Conservation (phyloP, 257 asterid species). For the Hygrophila difformis region DNA sequence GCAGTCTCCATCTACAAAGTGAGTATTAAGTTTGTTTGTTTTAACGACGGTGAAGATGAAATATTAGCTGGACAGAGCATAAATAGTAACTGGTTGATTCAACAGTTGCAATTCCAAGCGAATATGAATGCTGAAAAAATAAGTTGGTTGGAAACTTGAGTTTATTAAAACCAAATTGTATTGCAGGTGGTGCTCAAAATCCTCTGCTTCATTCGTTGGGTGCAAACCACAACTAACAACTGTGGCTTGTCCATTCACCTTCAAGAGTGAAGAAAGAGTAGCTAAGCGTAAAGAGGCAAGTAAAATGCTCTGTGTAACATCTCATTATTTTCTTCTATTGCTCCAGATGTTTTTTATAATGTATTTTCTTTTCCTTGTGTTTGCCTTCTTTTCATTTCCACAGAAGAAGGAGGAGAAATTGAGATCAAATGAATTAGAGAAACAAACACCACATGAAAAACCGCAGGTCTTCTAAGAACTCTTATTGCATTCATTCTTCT, state of each 20-base stretch:
- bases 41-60: no score
- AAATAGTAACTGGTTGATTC: background rate
- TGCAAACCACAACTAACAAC: constrained; percentile 27
- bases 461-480: no score
- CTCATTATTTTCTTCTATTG: background rate
- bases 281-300: constrained; percentile 79
- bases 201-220: constrained; percentile 25
- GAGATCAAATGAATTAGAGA: constrained; percentile 34
- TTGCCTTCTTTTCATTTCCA: background rate
- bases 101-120: background rate
- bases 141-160: background rate
- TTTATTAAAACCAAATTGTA: background rate
- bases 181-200: constrained; percentile 43
- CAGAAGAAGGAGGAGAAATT: constrained; percentile 62
- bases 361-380: background rate
- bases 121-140: background rate
- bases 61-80: no score
- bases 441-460: constrained; percentile 34
- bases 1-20: constrained; percentile 29
- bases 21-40: background rate
- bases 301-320: background rate
- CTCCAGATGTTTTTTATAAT: constrained; percentile 10
- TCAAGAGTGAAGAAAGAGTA: constrained; percentile 83
- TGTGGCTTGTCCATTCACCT: constrained; percentile 38
- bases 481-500: no score